Percentiles rank a stretch among this genome's conserved stretches.
phyloP scores from a whole-genome alignment of 2,329 filamentous ascomycete species.

The Leptographium procerum region DNA sequence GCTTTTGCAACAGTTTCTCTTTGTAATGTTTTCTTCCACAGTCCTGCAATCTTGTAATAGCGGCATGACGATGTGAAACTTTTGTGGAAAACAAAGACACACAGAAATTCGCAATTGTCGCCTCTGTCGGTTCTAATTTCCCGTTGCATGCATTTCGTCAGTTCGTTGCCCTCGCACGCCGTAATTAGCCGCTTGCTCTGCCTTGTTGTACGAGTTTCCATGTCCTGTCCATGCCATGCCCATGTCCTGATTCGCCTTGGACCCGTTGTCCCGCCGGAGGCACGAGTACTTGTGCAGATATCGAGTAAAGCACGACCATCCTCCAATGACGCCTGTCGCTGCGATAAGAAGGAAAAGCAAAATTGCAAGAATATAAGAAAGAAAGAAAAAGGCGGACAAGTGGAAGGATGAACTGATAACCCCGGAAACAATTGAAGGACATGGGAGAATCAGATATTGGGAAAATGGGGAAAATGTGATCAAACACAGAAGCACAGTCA shows the following conservation, averaged over 20 bases:
- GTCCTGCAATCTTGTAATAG: too few species aligned
- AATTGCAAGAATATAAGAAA: too few species aligned
- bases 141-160: not conserved
- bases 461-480: too few species aligned
- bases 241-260: too few species aligned
- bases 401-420: too few species aligned
- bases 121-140: not conserved
- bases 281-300: too few species aligned
- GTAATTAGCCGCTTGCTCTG: not conserved
- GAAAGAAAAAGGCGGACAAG: too few species aligned
- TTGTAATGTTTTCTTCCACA: not conserved
- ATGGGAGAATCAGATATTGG: too few species aligned
- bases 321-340: slow-evolving; percentile 5
- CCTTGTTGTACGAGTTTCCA: too few species aligned
- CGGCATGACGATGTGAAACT: not conserved
- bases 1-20: not conserved
- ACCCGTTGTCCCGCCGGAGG: too few species aligned
- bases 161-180: not conserved
- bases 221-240: too few species aligned
- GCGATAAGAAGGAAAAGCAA: not conserved
- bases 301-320: not conserved
- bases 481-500: too few species aligned
- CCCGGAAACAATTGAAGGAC: not conserved
- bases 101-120: not conserved
- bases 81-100: not conserved